A percentile compares a stretch with the other conserved stretches of the same genome.
Evolutionary conservation across 148 eudicot genomes (phyloP).

Genomic region (Chenopodium suecicum): DNA sequence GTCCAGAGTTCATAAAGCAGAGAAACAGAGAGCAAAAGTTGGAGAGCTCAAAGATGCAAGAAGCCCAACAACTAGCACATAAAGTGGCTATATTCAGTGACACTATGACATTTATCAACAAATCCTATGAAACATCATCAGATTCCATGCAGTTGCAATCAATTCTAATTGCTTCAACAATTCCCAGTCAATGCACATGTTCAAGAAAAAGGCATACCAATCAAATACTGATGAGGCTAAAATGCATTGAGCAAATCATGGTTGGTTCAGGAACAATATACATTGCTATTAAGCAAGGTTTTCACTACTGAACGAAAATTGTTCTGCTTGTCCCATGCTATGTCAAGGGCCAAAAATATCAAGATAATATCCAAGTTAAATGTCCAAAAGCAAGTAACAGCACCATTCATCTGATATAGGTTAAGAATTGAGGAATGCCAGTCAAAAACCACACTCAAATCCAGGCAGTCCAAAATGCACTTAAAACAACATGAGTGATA

Average conservation of each 20-base stretch:
- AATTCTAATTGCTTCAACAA: neutral
- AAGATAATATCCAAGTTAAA: slow-evolving; percentile 9
- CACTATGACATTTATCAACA: neutral
- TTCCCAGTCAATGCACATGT: neutral
- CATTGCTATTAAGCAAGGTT: neutral
- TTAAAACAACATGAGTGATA: slow-evolving; percentile 3
- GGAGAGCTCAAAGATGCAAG: neutral
- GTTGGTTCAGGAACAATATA: neutral
- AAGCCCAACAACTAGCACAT: neutral
- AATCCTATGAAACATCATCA: neutral
- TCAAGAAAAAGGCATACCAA: slow-evolving; percentile 10
- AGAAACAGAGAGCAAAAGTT: neutral
- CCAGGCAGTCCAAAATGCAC: slow-evolving; percentile 24
- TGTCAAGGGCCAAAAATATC: neutral
- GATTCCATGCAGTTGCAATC: neutral
- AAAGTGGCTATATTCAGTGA: neutral
- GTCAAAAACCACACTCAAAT: neutral
- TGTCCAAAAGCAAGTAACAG: slow-evolving; percentile 10
- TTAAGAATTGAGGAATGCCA: neutral
- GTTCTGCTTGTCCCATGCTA: neutral
- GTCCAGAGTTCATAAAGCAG: neutral
- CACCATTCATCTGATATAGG: neutral
- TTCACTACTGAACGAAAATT: neutral
- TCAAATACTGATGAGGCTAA: neutral
- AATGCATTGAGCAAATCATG: neutral